Evolutionary conservation across 2,329 filamentous ascomycete species (phyloP), one percentile per base, ranked within the genome.

Genomic region (Pyrenophora graminea): DNA sequence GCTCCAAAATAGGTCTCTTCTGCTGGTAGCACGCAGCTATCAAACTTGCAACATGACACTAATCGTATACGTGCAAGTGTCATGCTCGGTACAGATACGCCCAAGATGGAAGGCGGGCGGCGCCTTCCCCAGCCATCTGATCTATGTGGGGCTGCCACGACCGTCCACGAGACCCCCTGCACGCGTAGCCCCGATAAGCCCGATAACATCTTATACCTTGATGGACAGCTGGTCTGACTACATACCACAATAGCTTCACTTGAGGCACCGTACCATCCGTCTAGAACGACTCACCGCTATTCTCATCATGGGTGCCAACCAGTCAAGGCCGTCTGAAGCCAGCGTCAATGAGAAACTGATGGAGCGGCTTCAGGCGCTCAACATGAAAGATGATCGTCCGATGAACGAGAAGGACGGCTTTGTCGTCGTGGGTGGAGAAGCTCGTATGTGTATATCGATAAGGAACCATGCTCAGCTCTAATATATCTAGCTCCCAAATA

Each of bases 381-480:
- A 80, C 46, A 53, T 83, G 31, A 68, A 67, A 41, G 75, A 79
- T 46, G 69, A 78, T 15, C 61, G 64, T 25, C 55, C 64, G 13
- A 60, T 68, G 38, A 67, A 72, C 31, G 77, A 80, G 37, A 78
- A 81, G 33, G 81, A 82, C 41, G 81, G 81, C 30, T 85, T 80
- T 50, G 71, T 84, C 25, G 74, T 82, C 52, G 70, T 85, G n/a
- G 74, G 75, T 25, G 71, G 72, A 45, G 77, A 79, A 66, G 77
- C 76, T 56, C 68, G 64, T 63, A 69, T 27, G 68, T 63, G 8
- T 30, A 13, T 30, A 12, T 30, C 10, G 27, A 7, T 30, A 30
- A 30, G 4, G 10, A 30, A 30, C 1, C 9, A 10, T 30, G 13
- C 4, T 23, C 2, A 6, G 7, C n/a, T 6, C 12, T 41, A n/a